Evolutionary conservation across 2,329 filamentous ascomycete genomes (phyloP), one percentile per base, ranked within the genome.

Genomic region (Xylaria arbuscula): DNA sequence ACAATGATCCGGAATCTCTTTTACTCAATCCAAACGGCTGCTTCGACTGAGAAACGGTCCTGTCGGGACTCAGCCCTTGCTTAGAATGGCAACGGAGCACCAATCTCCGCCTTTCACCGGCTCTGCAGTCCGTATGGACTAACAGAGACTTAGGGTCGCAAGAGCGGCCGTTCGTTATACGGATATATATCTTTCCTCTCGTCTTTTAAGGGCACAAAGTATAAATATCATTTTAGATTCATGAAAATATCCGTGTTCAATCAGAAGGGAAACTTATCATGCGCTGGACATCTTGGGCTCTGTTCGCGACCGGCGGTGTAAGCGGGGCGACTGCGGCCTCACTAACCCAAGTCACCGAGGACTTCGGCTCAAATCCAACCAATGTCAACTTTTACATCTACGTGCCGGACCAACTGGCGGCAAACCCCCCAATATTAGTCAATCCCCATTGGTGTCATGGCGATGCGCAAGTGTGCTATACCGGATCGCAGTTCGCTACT

Each of bases 361-460:
- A 76, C 73, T 78, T 83, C 70, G 79, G 79, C 15, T 80, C 85
- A 32, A 87, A 86, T 62, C 86, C 86, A 0, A 83, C 81, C 19
- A 83, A 84, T 36, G 84, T 84, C 4, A 78, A 78, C 17, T 87
- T 88, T 77, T 86, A 84, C 79, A 85, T 88, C 66, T 83, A 83
- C 74, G 81, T 84, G 5, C 83, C 83, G 0, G 81, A 83, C 72
- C 69, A 72, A 17, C 75, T 84, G 1, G 79, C 81, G 2, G 59
- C 80, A 1, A 82, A 76, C 6, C 86, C 87, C 0, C 83, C 84
- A 2, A 80, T 89, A 57, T 79, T 89, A 13, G 85, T 89, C 40
- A 87, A 84, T 68, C 83, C 85, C 42, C 84, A 89, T 79, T 88
- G 84, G 81, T 90, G 88, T 78, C 81, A 83, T 56, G 87, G 88